Conservation (phyloP, 148 eudicot genomes). For the Vaccinium darrowii region DNA sequence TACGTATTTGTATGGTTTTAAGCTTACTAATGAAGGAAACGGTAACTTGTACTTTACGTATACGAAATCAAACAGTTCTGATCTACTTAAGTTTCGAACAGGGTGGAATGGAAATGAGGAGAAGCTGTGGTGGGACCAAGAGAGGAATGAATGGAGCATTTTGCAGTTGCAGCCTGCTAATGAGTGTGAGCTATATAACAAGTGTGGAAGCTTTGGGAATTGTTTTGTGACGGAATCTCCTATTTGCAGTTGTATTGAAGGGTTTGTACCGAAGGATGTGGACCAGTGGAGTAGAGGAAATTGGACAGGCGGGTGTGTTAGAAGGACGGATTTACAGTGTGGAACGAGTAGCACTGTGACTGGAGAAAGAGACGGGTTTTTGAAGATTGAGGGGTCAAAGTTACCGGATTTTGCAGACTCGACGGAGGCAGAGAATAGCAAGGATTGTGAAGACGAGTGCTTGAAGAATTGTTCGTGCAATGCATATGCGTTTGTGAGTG, state of each 20-base stretch:
- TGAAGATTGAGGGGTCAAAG: constrained; percentile 38
- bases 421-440: constrained; percentile 4
- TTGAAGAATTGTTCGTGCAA: constrained; percentile 54
- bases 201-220: constrained; percentile 38
- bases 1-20: constrained; percentile 44
- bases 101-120: constrained; percentile 31
- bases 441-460: constrained; percentile 38
- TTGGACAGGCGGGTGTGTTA: constrained; percentile 56
- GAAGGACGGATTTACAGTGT: constrained; percentile 39
- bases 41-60: constrained; percentile 40
- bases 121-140: constrained; percentile 20
- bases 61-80: constrained; percentile 25
- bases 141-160: constrained; percentile 23
- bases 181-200: constrained; percentile 36
- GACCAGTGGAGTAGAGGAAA: constrained; percentile 37
- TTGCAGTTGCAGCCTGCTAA: constrained; percentile 29
- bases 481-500: constrained; percentile 43
- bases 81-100: constrained; percentile 27
- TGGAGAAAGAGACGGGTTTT: constrained; percentile 38
- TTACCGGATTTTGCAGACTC: constrained; percentile 55
- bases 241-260: constrained; percentile 41
- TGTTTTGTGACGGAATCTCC: constrained; percentile 17
- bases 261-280: constrained; percentile 37
- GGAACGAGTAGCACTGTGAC: constrained; percentile 19
- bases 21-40: constrained; percentile 24